Evolutionary conservation across 1,139 yeast genomes (phyloP), one percentile per base, ranked within the genome.

Genomic region (Yarrowia galli): DNA sequence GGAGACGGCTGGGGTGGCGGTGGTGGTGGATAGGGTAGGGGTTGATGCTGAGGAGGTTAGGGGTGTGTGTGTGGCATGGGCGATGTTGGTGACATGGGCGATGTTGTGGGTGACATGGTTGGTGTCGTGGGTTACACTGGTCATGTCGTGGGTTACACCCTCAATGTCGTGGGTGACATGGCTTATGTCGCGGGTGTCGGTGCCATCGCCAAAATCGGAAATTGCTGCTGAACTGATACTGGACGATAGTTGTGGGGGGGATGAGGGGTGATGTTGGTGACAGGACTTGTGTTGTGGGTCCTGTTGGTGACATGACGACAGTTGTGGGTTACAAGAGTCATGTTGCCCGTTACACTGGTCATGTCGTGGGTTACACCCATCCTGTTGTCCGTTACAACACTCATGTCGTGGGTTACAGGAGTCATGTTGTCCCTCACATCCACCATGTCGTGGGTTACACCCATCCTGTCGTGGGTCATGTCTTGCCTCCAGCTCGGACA

Each of bases 1-100:
- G 3, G 66, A 46, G 13, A 12, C 51, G 3, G 64, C 45, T 2
- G 66, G 66, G 4, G 66, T 61, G 18, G 66, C 66, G 9, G 66
- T 61, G 18, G 56, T 35, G 18, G 54, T 45, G 2, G 54, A 35
- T 25, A 61, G 66, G 1, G 66, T 61, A 0, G 66, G 66, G 0
- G 66, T 61, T 5, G 56, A 46, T 1, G 66, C 66, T 2, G 56
- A 46, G 5, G 46, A 36, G 10, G 56, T 56, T 18, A 61, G 46
- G 36, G 18, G 42, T 58, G 43, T 8, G 51, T 58, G n/a, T 10
- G 51, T 28, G 40, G 16, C n/a, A n/a, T n/a, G n/a, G n/a, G n/a
- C 51, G 49, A 16, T 60, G 65, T 7, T 13, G 40, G 51, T 20
- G 32, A 43, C 53, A 18, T 54, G 61, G 38, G 66, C 36, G n/a